A percentile compares a stretch with the other conserved stretches of the same genome.
phyloP scores from a whole-genome alignment of 306 rosid genomes.

The Sindora glabra region DNA sequence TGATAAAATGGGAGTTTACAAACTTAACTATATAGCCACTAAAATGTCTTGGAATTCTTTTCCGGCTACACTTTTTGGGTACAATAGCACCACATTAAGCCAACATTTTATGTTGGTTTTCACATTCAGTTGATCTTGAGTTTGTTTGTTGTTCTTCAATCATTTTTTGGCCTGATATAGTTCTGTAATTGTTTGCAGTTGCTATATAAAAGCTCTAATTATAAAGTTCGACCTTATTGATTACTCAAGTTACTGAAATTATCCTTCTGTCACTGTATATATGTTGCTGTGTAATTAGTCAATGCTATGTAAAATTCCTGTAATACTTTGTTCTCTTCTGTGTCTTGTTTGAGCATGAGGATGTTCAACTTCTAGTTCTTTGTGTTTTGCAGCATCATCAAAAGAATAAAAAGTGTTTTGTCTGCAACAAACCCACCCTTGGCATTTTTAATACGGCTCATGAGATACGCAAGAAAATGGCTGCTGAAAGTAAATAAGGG shows the following conservation, averaged over 20 bases:
- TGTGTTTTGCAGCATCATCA: conserved; percentile 50
- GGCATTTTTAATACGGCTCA: conserved; percentile 71
- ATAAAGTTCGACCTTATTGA: neutral
- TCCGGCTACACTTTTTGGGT: no score
- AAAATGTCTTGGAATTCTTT: no score
- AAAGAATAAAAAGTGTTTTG: conserved; percentile 79
- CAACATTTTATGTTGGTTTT: no score
- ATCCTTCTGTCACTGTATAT: neutral
- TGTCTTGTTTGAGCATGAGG: neutral
- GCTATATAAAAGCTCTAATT: neutral
- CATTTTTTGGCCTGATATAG: no score
- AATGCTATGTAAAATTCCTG: neutral
- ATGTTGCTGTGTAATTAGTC: neutral
- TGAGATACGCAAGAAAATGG: conserved; percentile 51
- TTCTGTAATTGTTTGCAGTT: conserved; percentile 10
- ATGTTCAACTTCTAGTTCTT: neutral
- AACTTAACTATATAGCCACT: no score
- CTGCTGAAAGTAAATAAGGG: conserved; percentile 44
- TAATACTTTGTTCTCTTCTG: neutral
- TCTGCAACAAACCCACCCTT: conserved; percentile 70
- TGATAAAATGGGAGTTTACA: no score
- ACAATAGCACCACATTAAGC: no score
- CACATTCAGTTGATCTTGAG: no score
- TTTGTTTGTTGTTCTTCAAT: no score
- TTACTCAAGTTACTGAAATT: neutral